Percentiles rank a stretch among this genome's conserved stretches.
Conservation (phyloP, 495 filamentous ascomycete genomes). For the Immersiella caudata region DNA sequence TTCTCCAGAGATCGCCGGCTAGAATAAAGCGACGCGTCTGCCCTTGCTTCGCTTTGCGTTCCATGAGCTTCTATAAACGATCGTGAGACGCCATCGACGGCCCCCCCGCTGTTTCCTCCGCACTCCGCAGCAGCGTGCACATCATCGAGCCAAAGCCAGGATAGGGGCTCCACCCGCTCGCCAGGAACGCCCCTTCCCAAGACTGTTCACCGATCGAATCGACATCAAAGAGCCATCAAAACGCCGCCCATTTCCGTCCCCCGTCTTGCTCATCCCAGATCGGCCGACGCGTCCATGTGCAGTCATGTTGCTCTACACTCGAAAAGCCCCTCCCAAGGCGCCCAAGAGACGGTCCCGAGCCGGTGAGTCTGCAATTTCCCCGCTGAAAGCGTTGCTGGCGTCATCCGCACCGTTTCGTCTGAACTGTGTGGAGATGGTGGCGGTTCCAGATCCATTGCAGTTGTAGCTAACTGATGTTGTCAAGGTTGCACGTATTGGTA, state of each 20-base stretch:
- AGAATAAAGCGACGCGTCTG: neutral
- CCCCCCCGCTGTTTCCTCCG: neutral
- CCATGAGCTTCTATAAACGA: neutral
- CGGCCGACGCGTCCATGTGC: neutral
- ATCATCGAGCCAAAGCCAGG: neutral
- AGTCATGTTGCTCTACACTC: constrained; percentile 61
- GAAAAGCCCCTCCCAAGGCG: constrained; percentile 58
- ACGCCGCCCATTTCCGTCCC: neutral
- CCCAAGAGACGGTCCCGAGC: constrained; percentile 64
- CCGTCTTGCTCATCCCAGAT: neutral
- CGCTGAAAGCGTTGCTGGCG: neutral
- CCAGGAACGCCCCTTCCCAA: neutral
- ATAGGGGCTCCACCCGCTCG: neutral
- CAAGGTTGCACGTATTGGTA: constrained; percentile 64
- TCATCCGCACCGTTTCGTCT: neutral
- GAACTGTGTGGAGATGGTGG: neutral
- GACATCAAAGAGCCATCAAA: neutral
- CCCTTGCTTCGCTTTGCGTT: neutral
- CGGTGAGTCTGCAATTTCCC: constrained; percentile 48
- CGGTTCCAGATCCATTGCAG: neutral
- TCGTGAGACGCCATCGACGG: neutral
- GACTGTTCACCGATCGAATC: neutral
- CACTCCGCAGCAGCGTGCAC: neutral
- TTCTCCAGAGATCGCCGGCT: constrained; percentile 4
- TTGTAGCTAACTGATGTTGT: constrained; percentile 19